Percentiles rank a stretch among this genome's conserved stretches.
Evolutionary conservation across 257 asterid species (phyloP).

Genomic region (Solanum sejunctum): DNA sequence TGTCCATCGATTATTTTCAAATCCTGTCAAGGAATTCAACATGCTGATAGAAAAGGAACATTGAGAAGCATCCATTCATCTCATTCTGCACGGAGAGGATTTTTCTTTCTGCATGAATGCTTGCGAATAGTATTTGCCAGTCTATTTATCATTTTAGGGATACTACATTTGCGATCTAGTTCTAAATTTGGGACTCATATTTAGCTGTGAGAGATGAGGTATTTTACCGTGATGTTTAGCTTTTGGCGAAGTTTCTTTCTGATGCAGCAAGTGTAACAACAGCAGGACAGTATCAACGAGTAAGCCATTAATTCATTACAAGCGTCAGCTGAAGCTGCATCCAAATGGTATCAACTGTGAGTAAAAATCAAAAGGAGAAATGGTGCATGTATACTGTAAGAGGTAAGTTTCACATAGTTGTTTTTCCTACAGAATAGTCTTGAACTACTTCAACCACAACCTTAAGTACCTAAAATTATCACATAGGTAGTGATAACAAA

Average conservation of each 20-base stretch:
- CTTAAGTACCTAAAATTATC: neutral
- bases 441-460: neutral
- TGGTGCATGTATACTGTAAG: neutral
- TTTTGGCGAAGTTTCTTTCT: slow-evolving; percentile 57
- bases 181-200: neutral
- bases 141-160: neutral
- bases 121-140: neutral
- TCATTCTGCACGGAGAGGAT: neutral
- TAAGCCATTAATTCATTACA: slow-evolving; percentile 89
- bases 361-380: neutral
- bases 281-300: slow-evolving; percentile 70
- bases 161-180: neutral
- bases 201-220: neutral
- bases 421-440: neutral
- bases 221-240: slow-evolving; percentile 48
- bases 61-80: neutral
- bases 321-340: slow-evolving; percentile 70
- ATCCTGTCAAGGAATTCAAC: neutral
- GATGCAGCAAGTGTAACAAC: slow-evolving; percentile 85
- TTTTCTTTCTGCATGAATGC: neutral
- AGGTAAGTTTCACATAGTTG: neutral
- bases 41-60: neutral
- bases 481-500: neutral
- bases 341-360: neutral
- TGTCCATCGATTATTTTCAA: neutral